Evolutionary conservation across 2,329 filamentous ascomycete species (phyloP), one percentile per base, ranked within the genome.

Genomic region (Aspergillus sp.): DNA sequence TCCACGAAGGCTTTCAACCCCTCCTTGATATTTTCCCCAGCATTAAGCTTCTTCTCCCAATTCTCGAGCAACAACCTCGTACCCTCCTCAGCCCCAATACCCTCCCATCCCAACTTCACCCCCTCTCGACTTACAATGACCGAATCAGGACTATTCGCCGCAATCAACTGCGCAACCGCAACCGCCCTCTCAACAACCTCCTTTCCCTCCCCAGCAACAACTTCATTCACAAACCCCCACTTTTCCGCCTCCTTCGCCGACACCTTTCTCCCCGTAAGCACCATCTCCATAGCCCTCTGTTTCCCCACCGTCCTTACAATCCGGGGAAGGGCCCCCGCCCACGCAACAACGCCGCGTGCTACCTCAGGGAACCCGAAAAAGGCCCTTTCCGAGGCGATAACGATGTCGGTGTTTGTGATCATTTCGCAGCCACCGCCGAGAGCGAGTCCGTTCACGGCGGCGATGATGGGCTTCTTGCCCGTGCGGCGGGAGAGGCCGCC

Each of bases 361-460:
- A 90, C 89, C 77, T 93, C 91, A 0, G 91, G 90, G 7, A 93
- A 81, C 1, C 83, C 87, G 71, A 94, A 92, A 23, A 77, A 80
- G 0, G 90, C 88, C 13, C 63, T 62, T 11, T 77, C 69, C 1
- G 69, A 70, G 4, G 90, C 89, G 34, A 93, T 75, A 3, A 92
- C 83, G 59, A 93, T 76, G 77, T 94, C 91, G 59, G 83, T 84
- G 75, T 92, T 92, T 60, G 90, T 80, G 19, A 87, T 84, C 79
- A 93, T 92, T 79, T 94, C 91, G 76, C 90, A 87, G 1, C 90
- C 91, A 47, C 91, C 91, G 47, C 91, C 91, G 45, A 91, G 83
- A 60, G 89, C 91, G 15, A 91, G 79, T 1, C 91, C 91, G 70
- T 92, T 91, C 23, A 93, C 88, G 0, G 91, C 91, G 4, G 87